phyloP scores from a whole-genome alignment of 768 basidiomycete species.

The Daedaleopsis nitida region DNA sequence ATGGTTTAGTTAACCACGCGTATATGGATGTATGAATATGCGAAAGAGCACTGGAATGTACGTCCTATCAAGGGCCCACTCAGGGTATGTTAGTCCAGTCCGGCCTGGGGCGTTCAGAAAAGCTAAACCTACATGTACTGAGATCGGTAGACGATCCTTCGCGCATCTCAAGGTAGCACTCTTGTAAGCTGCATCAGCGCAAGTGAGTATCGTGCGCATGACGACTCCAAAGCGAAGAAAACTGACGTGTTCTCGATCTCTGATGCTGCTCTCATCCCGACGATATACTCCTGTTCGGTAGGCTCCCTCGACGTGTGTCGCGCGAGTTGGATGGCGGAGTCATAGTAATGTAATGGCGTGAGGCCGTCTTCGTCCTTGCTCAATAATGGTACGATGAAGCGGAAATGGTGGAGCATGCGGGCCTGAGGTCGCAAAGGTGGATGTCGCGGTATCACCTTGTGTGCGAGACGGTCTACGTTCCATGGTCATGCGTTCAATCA shows the following conservation, averaged over 20 bases:
- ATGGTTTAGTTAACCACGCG: too few relatives aligned
- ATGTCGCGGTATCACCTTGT: conserved; percentile 70
- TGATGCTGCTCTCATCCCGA: conserved; percentile 61
- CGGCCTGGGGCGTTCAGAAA: too few relatives aligned
- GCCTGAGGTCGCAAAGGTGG: conserved; percentile 70
- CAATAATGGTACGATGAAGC: conserved; percentile 69
- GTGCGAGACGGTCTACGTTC: conserved; percentile 63
- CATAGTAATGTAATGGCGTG: conserved; percentile 73
- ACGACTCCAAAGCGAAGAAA: not conserved
- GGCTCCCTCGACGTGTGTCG: conserved; percentile 61
- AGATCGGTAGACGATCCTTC: conserved; percentile 54
- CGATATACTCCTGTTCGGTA: conserved; percentile 65
- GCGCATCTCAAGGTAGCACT: conserved; percentile 66
- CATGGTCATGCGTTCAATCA: not conserved
- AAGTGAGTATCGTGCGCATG: not conserved
- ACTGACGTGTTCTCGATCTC: conserved; percentile 62
- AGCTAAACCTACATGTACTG: conserved; percentile 21
- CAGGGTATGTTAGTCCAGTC: too few relatives aligned
- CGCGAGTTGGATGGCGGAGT: conserved; percentile 73
- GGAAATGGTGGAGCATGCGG: conserved; percentile 80
- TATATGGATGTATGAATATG: too few relatives aligned
- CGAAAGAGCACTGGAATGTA: too few relatives aligned
- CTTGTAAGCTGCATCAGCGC: conserved; percentile 48
- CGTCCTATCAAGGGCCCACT: too few relatives aligned
- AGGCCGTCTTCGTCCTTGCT: conserved; percentile 61